A percentile compares a stretch with the other conserved stretches of the same genome.
Evolutionary conservation across 306 rosid species (phyloP).

Genomic region (Abrus precatorius): DNA sequence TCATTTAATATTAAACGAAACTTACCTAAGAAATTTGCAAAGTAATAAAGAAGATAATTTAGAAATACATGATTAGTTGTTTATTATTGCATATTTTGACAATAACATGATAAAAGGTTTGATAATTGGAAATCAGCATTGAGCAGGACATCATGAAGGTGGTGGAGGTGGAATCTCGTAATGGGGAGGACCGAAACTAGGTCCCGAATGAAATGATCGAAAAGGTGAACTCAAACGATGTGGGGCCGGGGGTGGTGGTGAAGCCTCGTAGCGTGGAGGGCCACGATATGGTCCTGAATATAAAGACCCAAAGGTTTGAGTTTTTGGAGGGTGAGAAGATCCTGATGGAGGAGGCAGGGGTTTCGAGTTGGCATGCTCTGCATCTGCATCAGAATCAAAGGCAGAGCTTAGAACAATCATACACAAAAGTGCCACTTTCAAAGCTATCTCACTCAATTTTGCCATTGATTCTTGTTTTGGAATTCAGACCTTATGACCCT

Average conservation of each 20-base stretch:
- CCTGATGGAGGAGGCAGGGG: too few species aligned
- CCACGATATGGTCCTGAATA: constrained; percentile 15
- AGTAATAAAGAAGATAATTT: too few species aligned
- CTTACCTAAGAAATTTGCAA: too few species aligned
- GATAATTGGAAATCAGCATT: not conserved
- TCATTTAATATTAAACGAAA: too few species aligned
- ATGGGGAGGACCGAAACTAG: constrained; percentile 29
- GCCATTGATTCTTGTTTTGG: not conserved
- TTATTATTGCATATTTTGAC: too few species aligned
- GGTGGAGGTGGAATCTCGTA: constrained; percentile 18
- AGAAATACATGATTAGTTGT: too few species aligned
- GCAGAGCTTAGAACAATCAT: not conserved
- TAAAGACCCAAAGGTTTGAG: not conserved
- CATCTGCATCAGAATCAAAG: not conserved
- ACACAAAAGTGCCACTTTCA: constrained; percentile 13
- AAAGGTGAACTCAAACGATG: not conserved
- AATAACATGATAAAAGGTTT: not conserved
- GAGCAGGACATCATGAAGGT: not conserved
- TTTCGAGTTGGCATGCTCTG: not conserved
- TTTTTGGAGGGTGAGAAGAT: too few species aligned
- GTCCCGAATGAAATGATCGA: constrained; percentile 29
- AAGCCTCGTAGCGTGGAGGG: not conserved
- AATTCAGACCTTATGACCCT: not conserved
- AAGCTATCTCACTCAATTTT: not conserved
- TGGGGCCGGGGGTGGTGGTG: not conserved